Evolutionary conservation across 2,329 filamentous ascomycete genomes (phyloP), one percentile per base, ranked within the genome.

Genomic region (Colletotrichum scovillei): DNA sequence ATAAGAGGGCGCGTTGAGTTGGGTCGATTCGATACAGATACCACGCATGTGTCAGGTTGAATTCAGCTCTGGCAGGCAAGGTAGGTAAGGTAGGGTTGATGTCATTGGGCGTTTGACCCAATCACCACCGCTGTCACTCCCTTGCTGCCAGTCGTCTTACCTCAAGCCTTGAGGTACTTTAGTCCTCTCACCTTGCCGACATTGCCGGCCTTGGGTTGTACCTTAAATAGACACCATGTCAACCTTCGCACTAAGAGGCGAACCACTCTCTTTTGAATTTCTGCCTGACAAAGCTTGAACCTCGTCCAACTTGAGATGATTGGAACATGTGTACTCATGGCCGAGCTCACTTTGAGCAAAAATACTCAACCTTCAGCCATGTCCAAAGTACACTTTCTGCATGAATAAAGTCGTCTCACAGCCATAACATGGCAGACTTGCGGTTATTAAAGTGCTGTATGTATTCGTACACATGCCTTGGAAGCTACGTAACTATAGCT

Each of bases 31-130:
- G 42, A 46, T 4, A 22, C 30, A 28, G n/a, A 22, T 16, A 16
- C 32, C 56, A 46, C 38, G 57, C 58, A 19, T 49, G 53, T 56
- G 63, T 49, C 53, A 9, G 26, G n/a, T 12, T 30, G 52, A 58
- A 12, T 35, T 35, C 32, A 67, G 53, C 53, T 67, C 38, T 59
- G 62, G 42, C 42, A 11, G 12, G 22, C 24, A 35, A 35, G 32
- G 32, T 11, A 35, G 32, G 32, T 11, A 35, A 35, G 32, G 32
- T 56, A 55, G 42, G 42, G 52, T 69, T 72, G 66, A 69, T 72
- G 70, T 65, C 66, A 72, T 60, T 58, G 32, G 28, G 16, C 7
- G 12, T 58, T 26, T 64, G 26, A 22, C 59, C 69, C 69, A 72
- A 72, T 72, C 66, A 58, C 30, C 24, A 63, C 22, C 19, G 14